These are phyloP conservation scores for Cadophora sp. DNA, from an alignment of 2,329 filamentous ascomycete species.

Conservation along the genomic window DNA sequence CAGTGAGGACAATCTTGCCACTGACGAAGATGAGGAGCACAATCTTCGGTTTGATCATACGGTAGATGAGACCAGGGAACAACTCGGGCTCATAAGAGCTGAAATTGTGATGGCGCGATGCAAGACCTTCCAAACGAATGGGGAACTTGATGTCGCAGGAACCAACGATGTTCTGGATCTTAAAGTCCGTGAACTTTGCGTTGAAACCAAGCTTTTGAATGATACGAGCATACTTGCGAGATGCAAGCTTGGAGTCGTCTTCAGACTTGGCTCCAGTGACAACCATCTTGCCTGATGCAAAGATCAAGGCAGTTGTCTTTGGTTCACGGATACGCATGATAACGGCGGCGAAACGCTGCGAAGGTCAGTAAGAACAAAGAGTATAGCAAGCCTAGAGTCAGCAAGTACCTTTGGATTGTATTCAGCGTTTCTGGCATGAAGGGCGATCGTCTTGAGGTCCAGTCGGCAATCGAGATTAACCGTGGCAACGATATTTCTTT, in stretches of 20 bases:
- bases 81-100: constrained; percentile 98
- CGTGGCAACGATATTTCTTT: constrained; percentile 98
- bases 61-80: constrained; percentile 99
- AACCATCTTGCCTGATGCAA: constrained; percentile 99
- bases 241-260: constrained; percentile 96
- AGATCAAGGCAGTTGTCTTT: constrained; percentile 97
- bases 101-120: constrained; percentile 98
- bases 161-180: constrained; percentile 99
- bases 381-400: constrained; percentile 53
- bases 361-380: constrained; percentile 47
- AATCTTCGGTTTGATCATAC: constrained; percentile 99
- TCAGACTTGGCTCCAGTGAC: constrained; percentile 98
- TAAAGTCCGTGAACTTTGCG: constrained; percentile 99
- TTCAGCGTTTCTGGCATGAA: constrained; percentile 97
- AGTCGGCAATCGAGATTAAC: constrained; percentile 97
- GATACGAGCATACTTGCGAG: constrained; percentile 96
- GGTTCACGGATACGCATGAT: constrained; percentile 99
- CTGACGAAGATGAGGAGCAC: constrained; percentile 97
- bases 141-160: constrained; percentile 99
- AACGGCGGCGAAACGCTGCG: constrained; percentile 94
- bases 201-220: constrained; percentile 99
- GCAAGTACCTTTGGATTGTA: constrained; percentile 92
- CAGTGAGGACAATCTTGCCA: constrained; percentile 97
- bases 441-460: constrained; percentile 97
- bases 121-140: constrained; percentile 93